Evolutionary conservation across 2,329 filamentous ascomycete species (phyloP), one percentile per base, ranked within the genome.

Genomic region (Trichoderma sp.): DNA sequence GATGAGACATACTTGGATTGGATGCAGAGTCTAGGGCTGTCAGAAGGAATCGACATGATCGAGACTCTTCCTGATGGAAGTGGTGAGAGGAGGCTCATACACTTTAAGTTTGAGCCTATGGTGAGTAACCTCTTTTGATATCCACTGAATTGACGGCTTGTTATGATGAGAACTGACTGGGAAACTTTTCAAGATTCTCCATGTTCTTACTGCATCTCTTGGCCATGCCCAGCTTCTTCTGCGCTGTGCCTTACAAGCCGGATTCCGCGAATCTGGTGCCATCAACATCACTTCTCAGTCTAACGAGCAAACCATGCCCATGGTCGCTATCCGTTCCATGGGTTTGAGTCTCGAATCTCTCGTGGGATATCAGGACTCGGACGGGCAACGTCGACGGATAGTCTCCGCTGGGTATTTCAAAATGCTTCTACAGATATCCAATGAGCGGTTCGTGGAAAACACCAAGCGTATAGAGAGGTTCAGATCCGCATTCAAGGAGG

Each of bases 61-160:
- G 39, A 60, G 32, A 48, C 65, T 9, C 8, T 19, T 7, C 13
- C 32, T 19, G 60, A 60, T 15, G 35, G 53, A 3, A 34, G 53
- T 6, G 17, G 42, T 35, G 68, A 69, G 57, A 66, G 80, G 73
- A 82, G 86, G 74, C 79, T 86, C 77, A 84, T 97, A 60, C 92
- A 94, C 78, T 92, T 97, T 80, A 95, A 97, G 78, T 97, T 96
- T 75, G 94, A 97, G 77, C 93, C 94, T 5, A 93, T 97, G 93
- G 94, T 97, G 84, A 76, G 88, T 76, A 72, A n/a, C 15, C 3
- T 34, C 9, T 50, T 39, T 22, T 27, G 12, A 12, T n/a, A 5
- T 27, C 5, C 4, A 3, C n/a, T 2, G 13, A 32, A 25, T 13
- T 4, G 12, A 37, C 4, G 7, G 13, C 15, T 2, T 22, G 1